phyloP scores from a whole-genome alignment of 2,329 filamentous ascomycete genomes.

The Aspergillus brunneoviolaceus region DNA sequence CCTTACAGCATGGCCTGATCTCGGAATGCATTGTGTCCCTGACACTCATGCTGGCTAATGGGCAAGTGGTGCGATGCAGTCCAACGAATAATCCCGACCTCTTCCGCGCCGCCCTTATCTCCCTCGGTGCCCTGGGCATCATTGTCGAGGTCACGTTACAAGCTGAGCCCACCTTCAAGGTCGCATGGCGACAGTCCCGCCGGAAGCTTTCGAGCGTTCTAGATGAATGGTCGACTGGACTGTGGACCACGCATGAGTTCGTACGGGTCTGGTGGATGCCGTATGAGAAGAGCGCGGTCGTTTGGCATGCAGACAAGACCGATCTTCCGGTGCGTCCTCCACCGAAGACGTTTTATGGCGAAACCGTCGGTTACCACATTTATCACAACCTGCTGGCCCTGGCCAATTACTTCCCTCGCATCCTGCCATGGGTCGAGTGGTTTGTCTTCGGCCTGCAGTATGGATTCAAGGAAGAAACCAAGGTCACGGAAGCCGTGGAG shows the following conservation, averaged over 20 bases:
- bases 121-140: slow-evolving; percentile 85
- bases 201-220: slow-evolving; percentile 69
- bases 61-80: slow-evolving; percentile 69
- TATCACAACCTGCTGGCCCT: slow-evolving; percentile 90
- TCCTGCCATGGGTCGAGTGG: slow-evolving; percentile 89
- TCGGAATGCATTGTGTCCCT: slow-evolving; percentile 74
- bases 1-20: slow-evolving; percentile 76
- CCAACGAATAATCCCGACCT: slow-evolving; percentile 68
- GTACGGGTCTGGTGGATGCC: slow-evolving; percentile 98
- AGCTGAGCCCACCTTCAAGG: slow-evolving; percentile 75
- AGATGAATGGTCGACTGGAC: slow-evolving; percentile 65
- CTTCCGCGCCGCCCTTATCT: slow-evolving; percentile 84
- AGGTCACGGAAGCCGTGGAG: slow-evolving; percentile 72
- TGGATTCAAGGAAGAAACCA: slow-evolving; percentile 70
- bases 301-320: slow-evolving; percentile 86
- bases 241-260: slow-evolving; percentile 86
- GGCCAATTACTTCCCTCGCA: slow-evolving; percentile 71
- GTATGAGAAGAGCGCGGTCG: slow-evolving; percentile 80
- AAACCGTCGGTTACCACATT: slow-evolving; percentile 76
- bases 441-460: slow-evolving; percentile 98
- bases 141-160: slow-evolving; percentile 86
- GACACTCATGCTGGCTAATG: slow-evolving; percentile 79
- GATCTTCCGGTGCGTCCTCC: slow-evolving; percentile 60
- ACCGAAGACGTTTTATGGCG: slow-evolving; percentile 75
- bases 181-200: slow-evolving; percentile 82